phyloP scores from a whole-genome alignment of 306 rosid species.

The Lablab purpureus region DNA sequence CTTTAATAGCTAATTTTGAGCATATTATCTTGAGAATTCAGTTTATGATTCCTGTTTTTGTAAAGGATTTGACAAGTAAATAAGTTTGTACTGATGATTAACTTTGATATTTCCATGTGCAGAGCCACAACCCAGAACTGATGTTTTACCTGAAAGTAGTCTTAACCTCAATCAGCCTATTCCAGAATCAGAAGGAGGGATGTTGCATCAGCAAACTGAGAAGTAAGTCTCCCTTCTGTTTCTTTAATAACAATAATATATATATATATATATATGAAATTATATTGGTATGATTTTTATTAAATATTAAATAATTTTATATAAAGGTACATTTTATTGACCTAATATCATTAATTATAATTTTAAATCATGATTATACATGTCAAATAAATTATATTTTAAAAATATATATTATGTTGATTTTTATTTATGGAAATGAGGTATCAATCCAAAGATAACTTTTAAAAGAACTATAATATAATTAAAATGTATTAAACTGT shows the following conservation, averaged over 20 bases:
- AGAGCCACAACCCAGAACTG: conserved; percentile 49
- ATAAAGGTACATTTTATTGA: too few relatives aligned
- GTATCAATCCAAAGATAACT: too few relatives aligned
- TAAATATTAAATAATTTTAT: too few relatives aligned
- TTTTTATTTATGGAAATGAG: too few relatives aligned
- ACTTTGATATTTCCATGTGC: conserved; percentile 31
- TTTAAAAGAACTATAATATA: too few relatives aligned
- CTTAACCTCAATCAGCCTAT: conserved; percentile 45
- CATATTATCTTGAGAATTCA: not conserved
- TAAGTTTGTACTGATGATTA: conserved; percentile 25
- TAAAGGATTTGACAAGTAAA: not conserved
- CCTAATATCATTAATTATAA: too few relatives aligned
- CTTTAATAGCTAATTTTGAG: conserved; percentile 43
- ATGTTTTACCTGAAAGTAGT: conserved; percentile 33
- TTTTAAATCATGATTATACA: too few relatives aligned
- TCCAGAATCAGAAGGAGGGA: conserved; percentile 51
- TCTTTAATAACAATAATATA: not conserved
- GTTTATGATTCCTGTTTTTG: not conserved
- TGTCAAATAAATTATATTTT: too few relatives aligned
- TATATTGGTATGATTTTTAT: too few relatives aligned
- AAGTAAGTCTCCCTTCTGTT: conserved; percentile 62
- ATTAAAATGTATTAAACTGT: too few relatives aligned
- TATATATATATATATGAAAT: not conserved
- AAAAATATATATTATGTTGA: too few relatives aligned
- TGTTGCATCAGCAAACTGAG: conserved; percentile 40